Conservation (phyloP, 169 alveolate species). For the Babesia bovis region DNA sequence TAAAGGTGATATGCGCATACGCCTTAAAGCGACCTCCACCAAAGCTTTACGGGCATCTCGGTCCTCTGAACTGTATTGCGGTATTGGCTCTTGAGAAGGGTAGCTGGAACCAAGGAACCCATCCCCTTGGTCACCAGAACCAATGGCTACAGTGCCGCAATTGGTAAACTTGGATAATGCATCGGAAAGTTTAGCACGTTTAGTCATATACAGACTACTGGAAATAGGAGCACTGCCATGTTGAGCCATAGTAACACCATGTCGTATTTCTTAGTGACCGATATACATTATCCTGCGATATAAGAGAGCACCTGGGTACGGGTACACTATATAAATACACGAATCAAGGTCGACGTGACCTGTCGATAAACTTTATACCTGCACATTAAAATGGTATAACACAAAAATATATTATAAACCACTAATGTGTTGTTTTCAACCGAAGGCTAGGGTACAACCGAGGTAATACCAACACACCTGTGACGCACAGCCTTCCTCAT, state of each 20-base stretch:
- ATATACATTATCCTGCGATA: too few species aligned
- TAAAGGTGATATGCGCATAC: slow-evolving; percentile 1
- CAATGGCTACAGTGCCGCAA: not conserved
- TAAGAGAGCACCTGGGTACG: too few species aligned
- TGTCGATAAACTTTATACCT: too few species aligned
- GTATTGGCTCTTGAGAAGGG: not conserved
- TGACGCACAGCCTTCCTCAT: too few species aligned
- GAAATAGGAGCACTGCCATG: slow-evolving; percentile 48
- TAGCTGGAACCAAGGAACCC: not conserved
- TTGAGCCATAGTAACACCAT: slow-evolving; percentile 12
- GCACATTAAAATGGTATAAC: too few species aligned
- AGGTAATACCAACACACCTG: too few species aligned
- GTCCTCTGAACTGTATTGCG: not conserved
- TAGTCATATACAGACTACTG: slow-evolving; percentile 54
- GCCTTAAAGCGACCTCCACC: slow-evolving; percentile 16
- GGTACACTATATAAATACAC: too few species aligned
- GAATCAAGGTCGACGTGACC: too few species aligned
- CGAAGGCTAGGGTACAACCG: too few species aligned
- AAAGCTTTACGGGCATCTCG: slow-evolving; percentile 10
- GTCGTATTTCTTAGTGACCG: too few species aligned
- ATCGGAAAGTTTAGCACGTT: slow-evolving; percentile 35
- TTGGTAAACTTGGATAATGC: slow-evolving; percentile 26
- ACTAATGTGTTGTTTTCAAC: too few species aligned
- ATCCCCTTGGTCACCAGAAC: not conserved
- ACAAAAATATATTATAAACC: too few species aligned